Percentiles rank a stretch among this genome's conserved stretches.
These are phyloP conservation scores for Solanum okadae DNA, from an alignment of 257 asterid species.

Conservation along the genomic window DNA sequence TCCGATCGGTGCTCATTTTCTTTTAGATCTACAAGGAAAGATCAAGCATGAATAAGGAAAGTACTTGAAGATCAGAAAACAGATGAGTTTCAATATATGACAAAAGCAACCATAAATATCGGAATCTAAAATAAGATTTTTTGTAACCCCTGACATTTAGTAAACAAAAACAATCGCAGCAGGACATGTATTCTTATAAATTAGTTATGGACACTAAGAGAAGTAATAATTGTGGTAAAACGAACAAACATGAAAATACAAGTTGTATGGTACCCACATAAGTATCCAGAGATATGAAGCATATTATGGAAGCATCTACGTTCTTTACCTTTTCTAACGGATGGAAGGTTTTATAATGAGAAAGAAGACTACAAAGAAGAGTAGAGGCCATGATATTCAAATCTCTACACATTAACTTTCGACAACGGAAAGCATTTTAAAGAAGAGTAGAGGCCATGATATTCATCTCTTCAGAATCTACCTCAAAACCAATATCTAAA, in stretches of 20 bases:
- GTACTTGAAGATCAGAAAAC: neutral
- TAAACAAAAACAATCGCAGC: too few relatives aligned
- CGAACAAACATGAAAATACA: neutral
- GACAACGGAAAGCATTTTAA: too few relatives aligned
- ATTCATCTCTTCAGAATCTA: too few relatives aligned
- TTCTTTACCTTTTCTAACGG: neutral
- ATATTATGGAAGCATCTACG: neutral
- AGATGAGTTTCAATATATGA: too few relatives aligned
- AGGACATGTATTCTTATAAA: neutral
- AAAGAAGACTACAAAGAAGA: neutral
- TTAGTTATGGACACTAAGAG: neutral
- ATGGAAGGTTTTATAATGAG: neutral
- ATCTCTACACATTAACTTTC: too few relatives aligned
- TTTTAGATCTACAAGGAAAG: neutral
- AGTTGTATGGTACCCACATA: neutral
- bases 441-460: too few relatives aligned
- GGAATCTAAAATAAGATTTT: too few relatives aligned
- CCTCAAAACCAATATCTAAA: too few relatives aligned
- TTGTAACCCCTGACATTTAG: too few relatives aligned
- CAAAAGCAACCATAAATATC: too few relatives aligned
- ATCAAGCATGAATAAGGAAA: neutral
- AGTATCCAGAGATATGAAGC: neutral
- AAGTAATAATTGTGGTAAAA: neutral
- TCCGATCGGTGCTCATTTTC: neutral
- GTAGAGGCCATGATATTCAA: too few relatives aligned